Evolutionary conservation across 768 basidiomycete genomes (phyloP).

Genomic region (Harrya chromipes): DNA sequence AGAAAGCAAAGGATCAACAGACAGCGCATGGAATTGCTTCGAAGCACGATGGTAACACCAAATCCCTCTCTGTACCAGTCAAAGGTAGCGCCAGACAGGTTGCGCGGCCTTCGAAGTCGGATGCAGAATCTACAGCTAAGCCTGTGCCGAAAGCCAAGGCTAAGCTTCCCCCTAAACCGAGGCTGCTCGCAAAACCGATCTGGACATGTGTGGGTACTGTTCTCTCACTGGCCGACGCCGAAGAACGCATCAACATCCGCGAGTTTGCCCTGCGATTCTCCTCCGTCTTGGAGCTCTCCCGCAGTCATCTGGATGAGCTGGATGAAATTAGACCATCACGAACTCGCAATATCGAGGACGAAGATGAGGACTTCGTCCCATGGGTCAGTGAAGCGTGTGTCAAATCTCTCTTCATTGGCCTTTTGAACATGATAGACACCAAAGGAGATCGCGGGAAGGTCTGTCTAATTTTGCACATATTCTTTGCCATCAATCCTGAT

Average conservation of each 20-base stretch:
- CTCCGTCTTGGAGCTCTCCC: conserved; percentile 46
- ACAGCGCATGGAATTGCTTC: background rate
- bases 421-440: conserved; percentile 52
- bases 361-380: conserved; percentile 33
- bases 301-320: conserved; percentile 58
- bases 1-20: conserved; percentile 15
- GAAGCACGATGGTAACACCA: conserved; percentile 3
- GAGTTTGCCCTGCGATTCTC: conserved; percentile 72
- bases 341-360: conserved; percentile 36
- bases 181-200: conserved; percentile 42
- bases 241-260: conserved; percentile 66
- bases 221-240: conserved; percentile 45
- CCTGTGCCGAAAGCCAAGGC: conserved; percentile 19
- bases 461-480: background rate
- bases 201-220: conserved; percentile 52
- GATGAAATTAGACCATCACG: conserved; percentile 46
- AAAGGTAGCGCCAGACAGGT: conserved; percentile 9
- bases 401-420: conserved; percentile 58
- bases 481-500: background rate
- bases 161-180: conserved; percentile 31
- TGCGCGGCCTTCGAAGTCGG: conserved; percentile 9
- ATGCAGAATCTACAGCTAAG: conserved; percentile 14
- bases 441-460: conserved; percentile 40
- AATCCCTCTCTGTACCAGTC: conserved; percentile 8
- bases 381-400: conserved; percentile 70